Evolutionary conservation across 495 filamentous ascomycete species (phyloP), one percentile per base, ranked within the genome.

Genomic region (Delitschia confertaspora): DNA sequence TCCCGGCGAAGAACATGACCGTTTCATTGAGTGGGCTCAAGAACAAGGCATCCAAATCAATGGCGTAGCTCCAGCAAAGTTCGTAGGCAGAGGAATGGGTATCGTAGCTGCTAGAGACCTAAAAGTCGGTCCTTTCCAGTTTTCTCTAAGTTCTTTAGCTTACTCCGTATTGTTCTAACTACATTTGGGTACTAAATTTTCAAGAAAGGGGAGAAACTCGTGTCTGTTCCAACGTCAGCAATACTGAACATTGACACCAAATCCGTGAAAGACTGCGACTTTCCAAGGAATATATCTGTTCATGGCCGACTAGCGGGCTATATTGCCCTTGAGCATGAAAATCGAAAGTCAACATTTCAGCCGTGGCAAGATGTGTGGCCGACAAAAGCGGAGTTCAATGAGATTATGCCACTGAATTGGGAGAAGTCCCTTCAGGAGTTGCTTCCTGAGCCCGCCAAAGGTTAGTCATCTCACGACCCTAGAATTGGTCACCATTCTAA

Each of bases 131-230:
- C n/a, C 16, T 13, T 18, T 19, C 11, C 23, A 24, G 3, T 11
- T 11, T 6, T 45, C 11, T 26, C 32, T 37, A 6, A 45, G 31
- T 33, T 23, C 2, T 11, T 23, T 11, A 21, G n/a, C n/a, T n/a
- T n/a, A n/a, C n/a, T n/a, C n/a, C n/a, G n/a, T n/a, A n/a, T n/a
- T n/a, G n/a, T n/a, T n/a, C n/a, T n/a, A n/a, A n/a, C n/a, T n/a
- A n/a, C n/a, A n/a, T n/a, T n/a, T 19, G 11, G 17, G 16, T 40
- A 25, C 30, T 46, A 50, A 49, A 46, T 53, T 27, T 30, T 48
- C 36, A 51, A 58, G 55, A 35, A 37, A 58, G 50, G 47, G 48
- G 50, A 55, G 25, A 38, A 26, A 18, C 37, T 58, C 16, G 55
- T 54, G 14, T 23, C 26, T 21, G 33, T 45, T 16, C 42, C 20